Evolutionary conservation across 768 basidiomycete species (phyloP).

Genomic region (Tulasnella sp.): DNA sequence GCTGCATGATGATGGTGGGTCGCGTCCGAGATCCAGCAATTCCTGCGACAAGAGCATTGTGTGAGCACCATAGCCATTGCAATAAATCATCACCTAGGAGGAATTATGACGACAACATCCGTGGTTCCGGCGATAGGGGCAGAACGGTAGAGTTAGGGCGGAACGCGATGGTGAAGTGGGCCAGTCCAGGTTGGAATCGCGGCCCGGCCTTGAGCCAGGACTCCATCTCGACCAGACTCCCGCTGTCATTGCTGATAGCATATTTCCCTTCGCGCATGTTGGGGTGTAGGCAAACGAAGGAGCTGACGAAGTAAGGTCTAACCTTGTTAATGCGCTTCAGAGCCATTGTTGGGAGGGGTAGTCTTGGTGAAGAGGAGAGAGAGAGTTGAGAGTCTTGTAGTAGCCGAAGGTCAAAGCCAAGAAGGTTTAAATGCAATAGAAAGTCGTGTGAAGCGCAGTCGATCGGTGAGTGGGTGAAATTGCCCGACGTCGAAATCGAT

Average conservation of each 20-base stretch:
- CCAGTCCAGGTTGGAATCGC: constrained; percentile 18
- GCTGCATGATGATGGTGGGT: constrained; percentile 99
- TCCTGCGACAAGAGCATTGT: constrained; percentile 53
- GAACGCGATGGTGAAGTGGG: not conserved
- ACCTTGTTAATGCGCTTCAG: constrained; percentile 99
- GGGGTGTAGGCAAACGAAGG: not conserved
- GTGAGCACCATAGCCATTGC: not conserved
- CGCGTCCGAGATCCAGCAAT: constrained; percentile 97
- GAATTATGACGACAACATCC: not conserved
- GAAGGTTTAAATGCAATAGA: not conserved
- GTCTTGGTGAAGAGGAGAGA: not conserved
- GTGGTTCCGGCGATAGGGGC: not conserved
- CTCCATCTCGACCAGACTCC: not conserved
- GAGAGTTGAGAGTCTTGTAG: not conserved
- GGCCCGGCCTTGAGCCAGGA: not conserved
- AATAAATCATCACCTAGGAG: not conserved
- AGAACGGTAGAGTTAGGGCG: not conserved
- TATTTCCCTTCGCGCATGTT: not conserved
- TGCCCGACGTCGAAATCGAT: not conserved
- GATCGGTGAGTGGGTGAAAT: not conserved
- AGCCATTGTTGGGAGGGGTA: constrained; percentile 63
- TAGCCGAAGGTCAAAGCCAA: not conserved
- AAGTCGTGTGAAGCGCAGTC: not conserved
- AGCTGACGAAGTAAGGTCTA: constrained; percentile 28
- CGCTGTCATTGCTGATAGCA: not conserved